phyloP scores from a whole-genome alignment of 2,329 filamentous ascomycete genomes.

The Stagonosporopsis cucurbitacearum region DNA sequence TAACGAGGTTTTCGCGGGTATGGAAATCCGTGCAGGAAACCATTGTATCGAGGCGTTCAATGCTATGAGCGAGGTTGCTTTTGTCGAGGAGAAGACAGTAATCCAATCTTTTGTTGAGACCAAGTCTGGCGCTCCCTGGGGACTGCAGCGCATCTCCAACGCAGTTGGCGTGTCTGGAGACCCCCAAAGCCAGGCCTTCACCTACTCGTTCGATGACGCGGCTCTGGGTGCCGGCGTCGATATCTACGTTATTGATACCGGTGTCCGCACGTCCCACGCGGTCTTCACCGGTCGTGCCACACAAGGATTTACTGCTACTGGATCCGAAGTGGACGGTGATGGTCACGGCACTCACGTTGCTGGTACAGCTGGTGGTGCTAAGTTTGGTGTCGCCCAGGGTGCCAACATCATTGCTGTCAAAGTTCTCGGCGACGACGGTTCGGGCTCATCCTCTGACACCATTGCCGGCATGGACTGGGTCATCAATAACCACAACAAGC shows the following conservation, averaged over 20 bases:
- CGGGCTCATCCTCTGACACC: slow-evolving; percentile 55
- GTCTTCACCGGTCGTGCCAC: slow-evolving; percentile 54
- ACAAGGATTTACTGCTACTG: slow-evolving; percentile 50
- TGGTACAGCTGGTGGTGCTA: slow-evolving; percentile 53
- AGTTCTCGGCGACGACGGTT: slow-evolving; percentile 55
- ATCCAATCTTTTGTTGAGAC: slow-evolving; percentile 42
- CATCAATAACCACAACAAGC: slow-evolving; percentile 52
- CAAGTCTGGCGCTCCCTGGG: slow-evolving; percentile 53
- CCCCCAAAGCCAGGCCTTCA: slow-evolving; percentile 45
- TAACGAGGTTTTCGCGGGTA: no score
- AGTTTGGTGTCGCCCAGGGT: slow-evolving; percentile 56
- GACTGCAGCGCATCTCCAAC: slow-evolving; percentile 54
- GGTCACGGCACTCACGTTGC: slow-evolving; percentile 59
- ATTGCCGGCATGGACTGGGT: slow-evolving; percentile 59
- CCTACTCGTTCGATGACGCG: slow-evolving; percentile 50
- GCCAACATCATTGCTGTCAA: slow-evolving; percentile 60
- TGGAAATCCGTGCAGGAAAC: no score
- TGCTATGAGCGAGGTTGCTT: no score
- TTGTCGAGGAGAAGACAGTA: slow-evolving; percentile 51
- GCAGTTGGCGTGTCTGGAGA: slow-evolving; percentile 42
- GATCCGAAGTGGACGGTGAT: slow-evolving; percentile 48
- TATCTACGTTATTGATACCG: slow-evolving; percentile 59
- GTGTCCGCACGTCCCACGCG: slow-evolving; percentile 54
- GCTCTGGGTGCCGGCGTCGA: slow-evolving; percentile 53
- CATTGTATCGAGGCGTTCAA: no score